These are phyloP conservation scores for Mrakia gelida DNA, from an alignment of 768 basidiomycete genomes.

Conservation along the genomic window DNA sequence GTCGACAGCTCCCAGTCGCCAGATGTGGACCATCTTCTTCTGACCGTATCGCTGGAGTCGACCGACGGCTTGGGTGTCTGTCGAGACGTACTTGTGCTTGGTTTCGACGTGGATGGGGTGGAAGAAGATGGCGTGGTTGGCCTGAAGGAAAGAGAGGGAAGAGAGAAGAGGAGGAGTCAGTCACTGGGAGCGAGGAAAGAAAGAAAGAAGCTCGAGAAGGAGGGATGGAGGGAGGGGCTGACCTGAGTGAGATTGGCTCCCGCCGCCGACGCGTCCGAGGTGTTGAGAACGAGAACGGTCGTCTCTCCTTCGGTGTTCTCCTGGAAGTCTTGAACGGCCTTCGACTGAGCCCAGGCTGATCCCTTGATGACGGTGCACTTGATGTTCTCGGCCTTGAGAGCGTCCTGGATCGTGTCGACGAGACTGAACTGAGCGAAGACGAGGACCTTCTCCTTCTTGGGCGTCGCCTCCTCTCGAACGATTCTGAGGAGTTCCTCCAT, in stretches of 20 bases:
- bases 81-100: constrained; percentile 60
- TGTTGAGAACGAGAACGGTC: constrained; percentile 72
- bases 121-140: constrained; percentile 82
- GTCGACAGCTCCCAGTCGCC: constrained; percentile 75
- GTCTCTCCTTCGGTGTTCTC: constrained; percentile 63
- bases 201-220: too few species aligned
- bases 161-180: too few species aligned
- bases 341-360: constrained; percentile 68
- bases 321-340: constrained; percentile 81
- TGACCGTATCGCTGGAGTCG: constrained; percentile 70
- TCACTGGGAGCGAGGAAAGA: too few species aligned
- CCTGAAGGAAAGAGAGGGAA: too few species aligned
- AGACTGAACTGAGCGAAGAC: constrained; percentile 97
- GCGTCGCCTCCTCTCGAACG: constrained; percentile 64
- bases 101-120: constrained; percentile 79
- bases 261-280: constrained; percentile 76
- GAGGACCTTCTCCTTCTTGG: constrained; percentile 73
- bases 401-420: constrained; percentile 83
- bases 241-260: constrained; percentile 76
- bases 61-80: constrained; percentile 51
- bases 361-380: constrained; percentile 77
- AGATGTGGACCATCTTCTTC: constrained; percentile 70
- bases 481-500: constrained; percentile 69
- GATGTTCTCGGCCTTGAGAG: constrained; percentile 66
- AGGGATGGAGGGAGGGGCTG: constrained; percentile 40